phyloP scores from a whole-genome alignment of 1,284 basidiomycete species.

The Anthracocystis setariae region DNA sequence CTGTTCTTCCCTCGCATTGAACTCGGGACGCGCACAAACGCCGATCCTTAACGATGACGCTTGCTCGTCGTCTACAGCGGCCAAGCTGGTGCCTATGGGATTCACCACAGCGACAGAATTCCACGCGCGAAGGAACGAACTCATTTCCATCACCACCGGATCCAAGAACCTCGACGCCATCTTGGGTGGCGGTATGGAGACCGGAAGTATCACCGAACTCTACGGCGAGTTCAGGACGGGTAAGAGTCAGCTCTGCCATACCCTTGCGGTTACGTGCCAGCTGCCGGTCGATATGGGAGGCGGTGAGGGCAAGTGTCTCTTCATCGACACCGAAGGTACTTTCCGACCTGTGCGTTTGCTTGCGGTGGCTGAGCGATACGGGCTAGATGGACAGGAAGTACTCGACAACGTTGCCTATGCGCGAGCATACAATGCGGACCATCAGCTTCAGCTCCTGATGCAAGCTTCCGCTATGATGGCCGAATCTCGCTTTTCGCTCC shows the following conservation, averaged over 20 bases:
- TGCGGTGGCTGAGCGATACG: constrained; percentile 93
- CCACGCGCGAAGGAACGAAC: constrained; percentile 91
- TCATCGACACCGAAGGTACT: constrained; percentile 98
- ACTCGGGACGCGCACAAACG: no score
- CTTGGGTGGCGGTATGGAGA: constrained; percentile 96
- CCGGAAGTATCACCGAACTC: constrained; percentile 96
- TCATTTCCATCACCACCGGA: constrained; percentile 96
- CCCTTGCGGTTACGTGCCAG: constrained; percentile 95
- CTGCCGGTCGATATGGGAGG: constrained; percentile 97
- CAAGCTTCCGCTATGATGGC: constrained; percentile 84
- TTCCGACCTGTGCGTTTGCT: constrained; percentile 95
- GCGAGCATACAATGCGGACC: constrained; percentile 97
- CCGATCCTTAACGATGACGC: no score
- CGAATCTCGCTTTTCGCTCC: constrained; percentile 83
- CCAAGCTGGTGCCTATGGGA: constrained; percentile 94
- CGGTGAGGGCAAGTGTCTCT: constrained; percentile 97
- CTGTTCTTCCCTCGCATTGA: no score
- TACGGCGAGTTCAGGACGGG: constrained; percentile 99
- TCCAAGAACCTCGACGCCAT: constrained; percentile 95
- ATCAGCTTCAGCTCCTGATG: constrained; percentile 89
- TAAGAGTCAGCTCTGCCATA: constrained; percentile 98
- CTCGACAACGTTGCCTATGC: constrained; percentile 99
- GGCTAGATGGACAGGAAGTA: constrained; percentile 95
- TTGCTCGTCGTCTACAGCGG: constrained; percentile 72
- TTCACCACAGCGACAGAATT: constrained; percentile 97